Evolutionary conservation across 768 basidiomycete species (phyloP).

Genomic region (Cubamyces lactineus): DNA sequence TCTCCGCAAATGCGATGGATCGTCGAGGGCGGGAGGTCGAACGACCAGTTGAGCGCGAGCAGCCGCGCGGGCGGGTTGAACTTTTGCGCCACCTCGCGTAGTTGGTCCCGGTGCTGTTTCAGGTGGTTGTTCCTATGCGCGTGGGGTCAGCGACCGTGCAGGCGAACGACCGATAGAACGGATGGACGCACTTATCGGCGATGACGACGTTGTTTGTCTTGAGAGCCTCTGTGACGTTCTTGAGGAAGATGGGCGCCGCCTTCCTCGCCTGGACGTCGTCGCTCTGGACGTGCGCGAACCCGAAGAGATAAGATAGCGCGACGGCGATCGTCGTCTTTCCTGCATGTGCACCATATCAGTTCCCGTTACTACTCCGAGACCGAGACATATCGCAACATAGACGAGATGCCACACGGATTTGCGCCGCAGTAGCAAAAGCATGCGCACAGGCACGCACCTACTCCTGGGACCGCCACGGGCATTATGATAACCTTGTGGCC

Average conservation of each 20-base stretch:
- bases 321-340: slow-evolving; percentile 89
- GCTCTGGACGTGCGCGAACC: slow-evolving; percentile 90
- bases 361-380: not conserved
- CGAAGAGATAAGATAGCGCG: slow-evolving; percentile 78
- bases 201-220: slow-evolving; percentile 76
- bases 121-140: slow-evolving; percentile 83
- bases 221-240: slow-evolving; percentile 68
- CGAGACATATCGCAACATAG: too few species aligned
- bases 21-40: slow-evolving; percentile 57
- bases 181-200: slow-evolving; percentile 78
- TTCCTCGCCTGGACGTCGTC: slow-evolving; percentile 87
- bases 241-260: slow-evolving; percentile 67
- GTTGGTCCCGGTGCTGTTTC: slow-evolving; percentile 69
- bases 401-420: too few species aligned
- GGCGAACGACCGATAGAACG: not conserved
- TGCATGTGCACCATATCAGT: slow-evolving; percentile 33
- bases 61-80: slow-evolving; percentile 63
- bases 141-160: not conserved
- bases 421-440: too few species aligned
- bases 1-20: slow-evolving; percentile 78
- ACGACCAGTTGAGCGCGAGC: slow-evolving; percentile 80
- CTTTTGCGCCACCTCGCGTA: slow-evolving; percentile 57
- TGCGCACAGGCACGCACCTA: slow-evolving; percentile 57
- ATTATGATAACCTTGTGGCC: slow-evolving; percentile 82
- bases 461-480: slow-evolving; percentile 90